Conservation (phyloP, 108 stramenopile species). For the Pseudonitzschia delicatissima region DNA sequence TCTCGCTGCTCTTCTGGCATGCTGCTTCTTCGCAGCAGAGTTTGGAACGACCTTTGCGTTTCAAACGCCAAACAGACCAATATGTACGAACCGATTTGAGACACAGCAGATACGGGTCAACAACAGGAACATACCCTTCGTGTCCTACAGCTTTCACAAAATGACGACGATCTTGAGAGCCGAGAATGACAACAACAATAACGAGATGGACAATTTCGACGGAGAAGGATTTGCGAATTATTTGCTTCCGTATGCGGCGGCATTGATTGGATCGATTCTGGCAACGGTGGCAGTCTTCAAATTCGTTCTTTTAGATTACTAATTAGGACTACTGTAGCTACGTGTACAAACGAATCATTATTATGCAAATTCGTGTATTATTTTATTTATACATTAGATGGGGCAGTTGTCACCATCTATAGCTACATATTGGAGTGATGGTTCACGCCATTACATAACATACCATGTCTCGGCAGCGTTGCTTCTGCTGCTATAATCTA, state of each 20-base stretch:
- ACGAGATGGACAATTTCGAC: conserved; percentile 35
- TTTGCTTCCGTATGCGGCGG: conserved; percentile 43
- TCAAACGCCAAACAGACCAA: too few relatives aligned
- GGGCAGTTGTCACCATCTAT: background rate
- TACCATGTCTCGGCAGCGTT: too few relatives aligned
- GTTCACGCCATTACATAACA: too few relatives aligned
- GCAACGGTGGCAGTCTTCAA: conserved; percentile 52
- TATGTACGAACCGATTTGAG: too few relatives aligned
- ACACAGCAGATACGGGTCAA: too few relatives aligned
- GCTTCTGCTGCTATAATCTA: background rate
- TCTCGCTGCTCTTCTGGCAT: too few relatives aligned
- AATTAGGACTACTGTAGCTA: background rate
- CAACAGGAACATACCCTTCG: too few relatives aligned
- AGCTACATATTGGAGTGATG: background rate
- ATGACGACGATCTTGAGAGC: too few relatives aligned
- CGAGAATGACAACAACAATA: background rate
- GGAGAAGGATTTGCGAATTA: conserved; percentile 45
- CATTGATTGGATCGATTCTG: conserved; percentile 38
- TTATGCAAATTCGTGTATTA: too few relatives aligned
- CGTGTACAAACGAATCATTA: background rate
- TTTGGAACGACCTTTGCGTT: too few relatives aligned
- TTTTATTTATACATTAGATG: background rate
- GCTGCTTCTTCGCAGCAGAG: too few relatives aligned
- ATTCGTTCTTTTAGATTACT: conserved; percentile 55
- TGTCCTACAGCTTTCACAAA: too few relatives aligned